Base-by-base conservation (phyloP, 805 yeast species). In the Ogataea methylovora region DNA sequence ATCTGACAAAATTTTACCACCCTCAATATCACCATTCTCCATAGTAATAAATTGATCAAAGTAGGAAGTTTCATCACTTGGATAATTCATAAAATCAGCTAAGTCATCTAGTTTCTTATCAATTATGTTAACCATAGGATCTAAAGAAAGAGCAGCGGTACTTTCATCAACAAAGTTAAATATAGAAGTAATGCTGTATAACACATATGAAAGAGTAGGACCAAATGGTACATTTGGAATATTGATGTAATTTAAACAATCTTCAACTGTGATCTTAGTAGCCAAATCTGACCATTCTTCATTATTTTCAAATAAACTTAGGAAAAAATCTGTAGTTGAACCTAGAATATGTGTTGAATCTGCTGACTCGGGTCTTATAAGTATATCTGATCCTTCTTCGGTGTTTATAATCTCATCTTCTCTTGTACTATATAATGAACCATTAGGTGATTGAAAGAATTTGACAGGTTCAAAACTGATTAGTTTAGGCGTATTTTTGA, bases 141-240 rank as follows among this genome's bases (percentile, higher is more conserved):
- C 32, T n/a, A 60, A 32, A 6, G 69, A 79, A 51, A 72, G 73
- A 7, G 64, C 66, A 19, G 72, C 65, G 26, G 66, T 61, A 29
- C 73, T 73, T 29, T 72, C 76, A 46, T 76, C 83, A 35, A 77
- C 67, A 31, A 65, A 64, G 44, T 71, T 75, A 28, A 79, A 58
- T 2, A 76, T 68, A 17, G 74, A 76, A 22, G 73, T 60, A 21
- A 76, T 53, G 15, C 77, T 71, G 26, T 66, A 61, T 41, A 76
- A 54, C 0, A 78, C 72, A 39, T 67, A 69, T 2, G 85, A 74
- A 24, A 66, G 58, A 5, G 70, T 63, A 43, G 68, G 76, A 45
- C 82, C 87, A 50, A 65, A 79, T 0, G 90, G 81, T 2, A 73
- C 69, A 35, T 75, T 69, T 8, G 65, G 56, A 35, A 77, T 46